A percentile compares a stretch with the other conserved stretches of the same genome.
These are phyloP conservation scores for Wickerhamomyces rabaulensis DNA, from an alignment of 805 yeast genomes.

Conservation along the genomic window DNA sequence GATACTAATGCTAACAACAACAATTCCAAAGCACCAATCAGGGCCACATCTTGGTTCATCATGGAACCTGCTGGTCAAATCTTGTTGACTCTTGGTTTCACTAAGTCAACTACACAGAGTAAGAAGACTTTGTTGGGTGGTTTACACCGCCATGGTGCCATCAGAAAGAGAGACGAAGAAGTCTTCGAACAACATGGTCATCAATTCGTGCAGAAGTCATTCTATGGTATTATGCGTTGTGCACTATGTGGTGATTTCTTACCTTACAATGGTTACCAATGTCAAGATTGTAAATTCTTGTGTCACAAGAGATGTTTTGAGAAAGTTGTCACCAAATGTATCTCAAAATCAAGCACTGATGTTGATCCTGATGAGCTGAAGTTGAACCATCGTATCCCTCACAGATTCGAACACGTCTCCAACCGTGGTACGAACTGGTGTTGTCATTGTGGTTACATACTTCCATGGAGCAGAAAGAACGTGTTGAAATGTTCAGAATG, in stretches of 20 bases:
- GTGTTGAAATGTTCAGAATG: slow-evolving; percentile 91
- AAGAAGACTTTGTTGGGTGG: slow-evolving; percentile 49
- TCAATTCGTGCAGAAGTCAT: slow-evolving; percentile 91
- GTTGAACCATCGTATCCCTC: slow-evolving; percentile 95
- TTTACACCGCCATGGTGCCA: slow-evolving; percentile 95
- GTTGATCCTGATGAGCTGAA: slow-evolving; percentile 69
- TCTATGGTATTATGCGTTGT: slow-evolving; percentile 95
- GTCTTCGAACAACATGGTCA: slow-evolving; percentile 96
- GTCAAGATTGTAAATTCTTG: slow-evolving; percentile 77
- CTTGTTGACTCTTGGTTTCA: slow-evolving; percentile 69
- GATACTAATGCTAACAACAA: slow-evolving; percentile 1
- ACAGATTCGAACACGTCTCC: slow-evolving; percentile 86
- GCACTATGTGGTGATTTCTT: slow-evolving; percentile 95
- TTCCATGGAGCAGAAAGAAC: slow-evolving; percentile 92
- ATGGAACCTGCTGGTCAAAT: slow-evolving; percentile 95
- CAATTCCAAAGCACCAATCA: slow-evolving; percentile 27
- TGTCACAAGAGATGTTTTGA: slow-evolving; percentile 80
- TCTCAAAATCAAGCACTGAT: slow-evolving; percentile 68
- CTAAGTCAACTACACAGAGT: slow-evolving; percentile 52
- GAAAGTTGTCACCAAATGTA: slow-evolving; percentile 79
- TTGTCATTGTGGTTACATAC: slow-evolving; percentile 95
- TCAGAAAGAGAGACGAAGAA: slow-evolving; percentile 83
- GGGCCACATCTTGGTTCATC: slow-evolving; percentile 78
- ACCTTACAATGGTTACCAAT: slow-evolving; percentile 80
- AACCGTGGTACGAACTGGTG: slow-evolving; percentile 99